Evolutionary conservation across 1,284 basidiomycete genomes (phyloP).

Genomic region (Sporisorium sorghi): DNA sequence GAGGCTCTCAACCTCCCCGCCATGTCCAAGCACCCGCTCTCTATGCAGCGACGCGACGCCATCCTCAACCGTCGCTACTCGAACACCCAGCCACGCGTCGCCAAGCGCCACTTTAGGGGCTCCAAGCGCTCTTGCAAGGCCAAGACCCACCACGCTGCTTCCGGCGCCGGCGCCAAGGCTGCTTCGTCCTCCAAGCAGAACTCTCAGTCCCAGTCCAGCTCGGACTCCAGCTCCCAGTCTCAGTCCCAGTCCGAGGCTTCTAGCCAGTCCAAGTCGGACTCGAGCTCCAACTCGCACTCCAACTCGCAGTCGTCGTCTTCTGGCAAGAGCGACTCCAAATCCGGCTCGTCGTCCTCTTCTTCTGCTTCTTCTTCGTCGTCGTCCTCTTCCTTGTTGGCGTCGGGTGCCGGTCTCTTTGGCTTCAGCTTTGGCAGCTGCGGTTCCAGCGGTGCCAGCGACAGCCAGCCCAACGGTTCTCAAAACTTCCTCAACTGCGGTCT

Average conservation of each 20-base stretch:
- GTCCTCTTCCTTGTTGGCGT: slow-evolving; percentile 22
- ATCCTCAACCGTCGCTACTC: slow-evolving; percentile 26
- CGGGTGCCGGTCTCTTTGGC: slow-evolving; percentile 42
- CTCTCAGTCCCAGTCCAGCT: slow-evolving; percentile 9
- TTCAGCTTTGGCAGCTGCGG: slow-evolving; percentile 33
- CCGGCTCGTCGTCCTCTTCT: slow-evolving; percentile 21
- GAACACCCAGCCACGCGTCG: slow-evolving; percentile 7
- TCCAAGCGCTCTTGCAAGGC: slow-evolving; percentile 42
- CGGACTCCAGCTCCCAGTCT: slow-evolving; percentile 11
- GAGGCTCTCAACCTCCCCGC: slow-evolving; percentile 40
- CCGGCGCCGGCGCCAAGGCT: slow-evolving; percentile 14
- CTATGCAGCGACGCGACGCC: slow-evolving; percentile 45
- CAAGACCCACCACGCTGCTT: slow-evolving; percentile 28
- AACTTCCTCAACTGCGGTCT: slow-evolving; percentile 62
- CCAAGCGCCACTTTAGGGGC: slow-evolving; percentile 33
- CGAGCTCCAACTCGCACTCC: slow-evolving; percentile 3
- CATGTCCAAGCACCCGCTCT: slow-evolving; percentile 45
- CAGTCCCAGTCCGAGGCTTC: slow-evolving; percentile 19
- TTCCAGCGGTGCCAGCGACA: slow-evolving; percentile 32
- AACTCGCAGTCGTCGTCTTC: slow-evolving; percentile 19
- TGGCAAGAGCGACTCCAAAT: slow-evolving; percentile 19
- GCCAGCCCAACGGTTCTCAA: slow-evolving; percentile 56
- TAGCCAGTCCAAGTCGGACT: slow-evolving; percentile 15
- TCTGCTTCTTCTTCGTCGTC: slow-evolving; percentile 12
- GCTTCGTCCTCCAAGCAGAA: slow-evolving; percentile 24